Base-by-base conservation (phyloP, 78 protist species). In the Guillardia theta region DNA sequence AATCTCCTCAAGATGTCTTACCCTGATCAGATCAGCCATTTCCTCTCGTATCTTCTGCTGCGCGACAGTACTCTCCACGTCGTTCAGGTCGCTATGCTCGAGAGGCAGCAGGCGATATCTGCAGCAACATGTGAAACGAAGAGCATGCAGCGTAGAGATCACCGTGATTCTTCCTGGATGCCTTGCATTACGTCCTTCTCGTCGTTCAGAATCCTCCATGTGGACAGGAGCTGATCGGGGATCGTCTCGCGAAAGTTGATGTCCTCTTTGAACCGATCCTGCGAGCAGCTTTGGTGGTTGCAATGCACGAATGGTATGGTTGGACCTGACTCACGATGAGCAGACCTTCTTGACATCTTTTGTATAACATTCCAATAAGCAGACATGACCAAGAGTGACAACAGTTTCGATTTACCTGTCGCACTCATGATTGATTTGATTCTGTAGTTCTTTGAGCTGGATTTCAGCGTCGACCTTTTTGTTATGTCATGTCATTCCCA, bases 41-140 rank as follows among this genome's bases (percentile, higher is more conserved):
- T 58, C 70, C 70, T 58, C 1, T 6, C 70, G 70, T 24, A 58
- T 58, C 70, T 30, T 24, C 70, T 58, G 70, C 70, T 58, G 70
- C 70, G 70, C 70, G 39, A 58, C 70, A 27, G 90, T 44, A 0
- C 53, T 10, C 48, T 78, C 90, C 24, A 43, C 44, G 90, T 78
- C 90, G 90, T 78, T 78, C 41, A 78, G 45, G 33, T 78, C 90
- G 21, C 53, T 43, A 30, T 78, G 90, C 90, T 78, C 90, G 53
- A 78, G 8, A 22, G 90, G 90, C 90, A 78, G 18, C 24, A 78
- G 48, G 37, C 90, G 90, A 45, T 78, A 45, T 4, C 90, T 58
- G 70, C 6, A 6, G 21, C 39, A 58, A 30, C 39, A 9, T 58
- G 6, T 24, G 70, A 58, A 30, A 30, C 4, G 70, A 24, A 58